Base-by-base conservation (phyloP, 2,329 filamentous ascomycete genomes). In the Calonectria leucothoes region DNA sequence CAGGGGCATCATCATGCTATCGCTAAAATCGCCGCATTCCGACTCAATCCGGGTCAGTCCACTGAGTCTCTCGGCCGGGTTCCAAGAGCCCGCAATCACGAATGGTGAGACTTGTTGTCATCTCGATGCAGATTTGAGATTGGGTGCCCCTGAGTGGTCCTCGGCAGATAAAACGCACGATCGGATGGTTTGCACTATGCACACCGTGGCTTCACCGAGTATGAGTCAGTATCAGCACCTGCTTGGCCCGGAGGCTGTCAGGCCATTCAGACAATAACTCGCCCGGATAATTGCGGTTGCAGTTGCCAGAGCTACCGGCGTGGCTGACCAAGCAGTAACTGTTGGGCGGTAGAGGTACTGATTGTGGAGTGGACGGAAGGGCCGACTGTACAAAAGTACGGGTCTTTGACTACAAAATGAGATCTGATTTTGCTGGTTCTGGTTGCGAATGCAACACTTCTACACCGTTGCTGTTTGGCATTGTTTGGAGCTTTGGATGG, bases 1-100 rank as follows among this genome's bases (percentile, higher is more conserved):
- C 66, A 75, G 78, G 70, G 68, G 52, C 63, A 69, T 64, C 49
- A 67, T 69, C 73, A 74, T 55, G 69, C 61, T 72, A 66, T 70
- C 61, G 17, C 33, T 42, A 69, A 48, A 63, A 52, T 74, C 70
- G 66, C 70, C 70, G 59, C 59, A 63, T 61, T 70, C 71, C 71
- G 70, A 48, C 29, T 72, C 70, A 65, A 48, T 64, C 66, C 70
- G 70, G 48, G 70, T 69, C 70, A 72, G 66, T 72, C 66, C 70
- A 72, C 70, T 45, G 59, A 64, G 57, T 42, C 42, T 51, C 45
- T 48, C 14, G 35, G 11, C 59, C 48, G 59, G 67, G 57, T 65
- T 65, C 51, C 31, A 59, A 42, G 35, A 57, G 48, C 31, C 52
- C 35, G 52, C 70, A 57, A 37, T 49, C 65, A 37, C 27, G 6